These are phyloP conservation scores for Phycomyces blakesleeanus DNA, from an alignment of 192 early-diverging fungal species.

Conservation along the genomic window DNA sequence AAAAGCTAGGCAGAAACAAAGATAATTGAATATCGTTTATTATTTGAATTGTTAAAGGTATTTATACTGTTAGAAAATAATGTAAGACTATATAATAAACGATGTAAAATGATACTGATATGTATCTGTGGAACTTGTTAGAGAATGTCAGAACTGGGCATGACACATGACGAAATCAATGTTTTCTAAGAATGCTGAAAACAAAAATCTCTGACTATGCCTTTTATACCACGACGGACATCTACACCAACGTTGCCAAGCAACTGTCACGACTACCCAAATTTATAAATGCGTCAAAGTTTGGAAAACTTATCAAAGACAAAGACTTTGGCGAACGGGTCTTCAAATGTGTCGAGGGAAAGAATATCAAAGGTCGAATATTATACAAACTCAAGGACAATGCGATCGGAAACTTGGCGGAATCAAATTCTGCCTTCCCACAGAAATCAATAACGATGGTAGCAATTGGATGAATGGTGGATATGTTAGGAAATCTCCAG, in stretches of 20 bases:
- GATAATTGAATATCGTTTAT: too few relatives aligned
- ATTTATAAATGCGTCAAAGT: constrained; percentile 9
- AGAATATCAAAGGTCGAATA: constrained; percentile 13
- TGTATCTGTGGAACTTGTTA: too few relatives aligned
- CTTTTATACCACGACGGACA: constrained; percentile 8
- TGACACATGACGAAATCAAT: background rate
- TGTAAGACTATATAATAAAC: too few relatives aligned
- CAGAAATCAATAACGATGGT: constrained; percentile 13
- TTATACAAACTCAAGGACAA: constrained; percentile 12
- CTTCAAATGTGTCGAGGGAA: constrained; percentile 12
- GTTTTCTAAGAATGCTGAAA: constrained; percentile 9
- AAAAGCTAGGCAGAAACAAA: too few relatives aligned
- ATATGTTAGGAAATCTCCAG: constrained; percentile 19
- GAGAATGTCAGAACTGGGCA: too few relatives aligned
- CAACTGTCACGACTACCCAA: constrained; percentile 2
- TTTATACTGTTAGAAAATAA: too few relatives aligned
- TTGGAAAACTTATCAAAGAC: constrained; percentile 17
- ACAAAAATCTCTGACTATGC: constrained; percentile 11
- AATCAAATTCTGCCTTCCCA: constrained; percentile 17
- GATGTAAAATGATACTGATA: too few relatives aligned
- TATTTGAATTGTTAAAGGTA: too few relatives aligned
- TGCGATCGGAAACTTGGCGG: constrained; percentile 14
- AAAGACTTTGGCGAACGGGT: constrained; percentile 15
- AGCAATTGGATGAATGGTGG: constrained; percentile 14
- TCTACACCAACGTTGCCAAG: constrained; percentile 1